A percentile compares a stretch with the other conserved stretches of the same genome.
Evolutionary conservation across 2,329 filamentous ascomycete species (phyloP).

Genomic region (Sphaerostilbella broomeana): DNA sequence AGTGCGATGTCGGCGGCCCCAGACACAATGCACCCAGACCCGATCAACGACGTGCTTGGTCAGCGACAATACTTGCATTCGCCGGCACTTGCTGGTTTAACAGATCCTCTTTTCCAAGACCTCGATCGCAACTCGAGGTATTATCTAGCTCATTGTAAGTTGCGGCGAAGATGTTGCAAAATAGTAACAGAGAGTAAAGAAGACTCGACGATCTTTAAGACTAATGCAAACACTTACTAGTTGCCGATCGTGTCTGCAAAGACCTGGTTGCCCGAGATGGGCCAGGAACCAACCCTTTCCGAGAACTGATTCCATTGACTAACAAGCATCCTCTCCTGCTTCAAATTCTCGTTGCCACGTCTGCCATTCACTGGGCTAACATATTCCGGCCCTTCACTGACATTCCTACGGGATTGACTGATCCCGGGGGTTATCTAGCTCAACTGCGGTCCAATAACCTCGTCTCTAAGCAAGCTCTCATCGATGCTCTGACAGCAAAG

Average conservation of each 20-base stretch:
- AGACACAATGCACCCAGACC: conserved; percentile 5
- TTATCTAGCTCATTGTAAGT: conserved; percentile 47
- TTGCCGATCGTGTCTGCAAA: conserved; percentile 44
- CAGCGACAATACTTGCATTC: conserved; percentile 6
- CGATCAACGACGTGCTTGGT: neutral
- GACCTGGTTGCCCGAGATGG: conserved; percentile 46
- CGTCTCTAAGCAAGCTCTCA: conserved; percentile 33
- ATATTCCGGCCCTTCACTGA: conserved; percentile 30
- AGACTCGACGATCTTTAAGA: neutral
- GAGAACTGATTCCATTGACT: conserved; percentile 42
- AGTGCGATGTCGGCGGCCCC: conserved; percentile 9
- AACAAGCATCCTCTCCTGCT: conserved; percentile 39
- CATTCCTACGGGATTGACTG: conserved; percentile 25
- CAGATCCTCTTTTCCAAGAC: conserved; percentile 51
- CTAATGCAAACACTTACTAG: conserved; percentile 21
- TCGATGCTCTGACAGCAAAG: conserved; percentile 42
- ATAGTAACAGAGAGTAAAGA: neutral
- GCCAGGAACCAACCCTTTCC: conserved; percentile 40
- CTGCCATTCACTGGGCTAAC: conserved; percentile 44
- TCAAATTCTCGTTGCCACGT: conserved; percentile 43
- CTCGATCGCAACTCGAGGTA: conserved; percentile 39
- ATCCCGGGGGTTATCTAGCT: conserved; percentile 32
- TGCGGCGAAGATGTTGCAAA: neutral
- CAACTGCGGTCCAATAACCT: conserved; percentile 33
- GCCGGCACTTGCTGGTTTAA: conserved; percentile 27